Evolutionary conservation across 2,329 filamentous ascomycete genomes (phyloP).

Genomic region (Celoporthe dispersa): DNA sequence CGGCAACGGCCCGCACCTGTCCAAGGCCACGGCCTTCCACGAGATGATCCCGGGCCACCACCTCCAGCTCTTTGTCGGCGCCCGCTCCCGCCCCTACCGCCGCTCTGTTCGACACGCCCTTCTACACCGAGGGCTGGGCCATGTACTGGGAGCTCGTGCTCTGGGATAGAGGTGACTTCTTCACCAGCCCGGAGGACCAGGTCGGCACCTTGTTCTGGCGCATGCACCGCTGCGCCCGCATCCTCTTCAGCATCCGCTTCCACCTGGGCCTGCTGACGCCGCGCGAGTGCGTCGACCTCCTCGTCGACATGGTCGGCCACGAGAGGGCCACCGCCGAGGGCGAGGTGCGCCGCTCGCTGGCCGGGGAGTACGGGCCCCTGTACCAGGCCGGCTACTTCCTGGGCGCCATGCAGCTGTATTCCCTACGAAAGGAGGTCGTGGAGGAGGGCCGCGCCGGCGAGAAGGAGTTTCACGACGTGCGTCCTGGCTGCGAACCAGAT

Average conservation of each 20-base stretch:
- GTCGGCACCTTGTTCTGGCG: conserved; percentile 66
- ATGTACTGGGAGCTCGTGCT: conserved; percentile 66
- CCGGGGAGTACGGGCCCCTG: conserved; percentile 59
- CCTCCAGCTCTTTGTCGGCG: conserved; percentile 55
- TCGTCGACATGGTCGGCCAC: conserved; percentile 61
- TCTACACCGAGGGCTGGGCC: conserved; percentile 65
- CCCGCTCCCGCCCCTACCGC: conserved; percentile 53
- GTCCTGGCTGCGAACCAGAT: conserved; percentile 51
- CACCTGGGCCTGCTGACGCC: conserved; percentile 59
- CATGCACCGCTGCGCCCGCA: conserved; percentile 65
- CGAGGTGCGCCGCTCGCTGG: conserved; percentile 61
- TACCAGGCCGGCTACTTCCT: conserved; percentile 66
- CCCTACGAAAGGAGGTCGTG: conserved; percentile 54
- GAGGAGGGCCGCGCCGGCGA: conserved; percentile 41
- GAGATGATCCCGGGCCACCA: conserved; percentile 65
- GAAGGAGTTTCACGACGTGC: conserved; percentile 60
- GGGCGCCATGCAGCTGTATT: conserved; percentile 60
- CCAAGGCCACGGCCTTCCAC: conserved; percentile 63
- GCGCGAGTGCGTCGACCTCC: conserved; percentile 59
- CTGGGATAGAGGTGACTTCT: conserved; percentile 58
- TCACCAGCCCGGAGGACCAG: conserved; percentile 53
- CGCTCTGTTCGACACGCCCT: conserved; percentile 59
- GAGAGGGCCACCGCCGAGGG: conserved; percentile 64
- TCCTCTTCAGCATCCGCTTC: conserved; percentile 62
- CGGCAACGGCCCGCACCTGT: conserved; percentile 62